A percentile compares a stretch with the other conserved stretches of the same genome.
Conservation (phyloP, 257 asterid genomes). For the Euphrasia confusa region DNA sequence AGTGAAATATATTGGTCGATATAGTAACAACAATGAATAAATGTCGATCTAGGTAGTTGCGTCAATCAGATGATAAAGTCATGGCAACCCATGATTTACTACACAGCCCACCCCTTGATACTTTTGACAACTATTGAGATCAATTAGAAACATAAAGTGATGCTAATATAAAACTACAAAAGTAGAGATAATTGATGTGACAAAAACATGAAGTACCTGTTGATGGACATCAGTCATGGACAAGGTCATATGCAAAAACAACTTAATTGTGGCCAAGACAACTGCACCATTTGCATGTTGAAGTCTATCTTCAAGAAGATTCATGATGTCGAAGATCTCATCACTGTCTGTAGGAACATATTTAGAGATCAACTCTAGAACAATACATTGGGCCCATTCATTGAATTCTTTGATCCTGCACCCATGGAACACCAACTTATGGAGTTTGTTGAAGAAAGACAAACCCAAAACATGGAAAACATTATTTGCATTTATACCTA, state of each 20-base stretch:
- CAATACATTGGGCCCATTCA: slow-evolving; percentile 98
- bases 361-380: slow-evolving; percentile 83
- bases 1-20: background rate
- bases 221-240: slow-evolving; percentile 99
- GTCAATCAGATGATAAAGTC: slow-evolving; percentile 5
- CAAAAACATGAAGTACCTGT: slow-evolving; percentile 54
- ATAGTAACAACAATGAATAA: slow-evolving; percentile 6
- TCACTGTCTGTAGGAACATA: slow-evolving; percentile 84
- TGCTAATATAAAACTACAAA: slow-evolving; percentile 15
- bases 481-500: slow-evolving; percentile 41
- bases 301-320: slow-evolving; percentile 99
- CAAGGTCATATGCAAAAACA: slow-evolving; percentile 86
- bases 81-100: background rate
- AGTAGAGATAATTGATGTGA: slow-evolving; percentile 8
- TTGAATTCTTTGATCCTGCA: slow-evolving; percentile 88
- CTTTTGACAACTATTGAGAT: background rate
- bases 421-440: slow-evolving; percentile 24
- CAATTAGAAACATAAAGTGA: slow-evolving; percentile 14
- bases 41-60: slow-evolving; percentile 15
- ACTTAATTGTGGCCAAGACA: slow-evolving; percentile 89
- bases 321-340: slow-evolving; percentile 97
- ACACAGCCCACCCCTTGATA: no score
- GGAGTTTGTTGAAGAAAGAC: slow-evolving; percentile 16
- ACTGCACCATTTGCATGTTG: slow-evolving; percentile 99
- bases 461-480: slow-evolving; percentile 13